A percentile compares a stretch with the other conserved stretches of the same genome.
Conservation (phyloP, 805 yeast species). For the Candida taoyuanica region DNA sequence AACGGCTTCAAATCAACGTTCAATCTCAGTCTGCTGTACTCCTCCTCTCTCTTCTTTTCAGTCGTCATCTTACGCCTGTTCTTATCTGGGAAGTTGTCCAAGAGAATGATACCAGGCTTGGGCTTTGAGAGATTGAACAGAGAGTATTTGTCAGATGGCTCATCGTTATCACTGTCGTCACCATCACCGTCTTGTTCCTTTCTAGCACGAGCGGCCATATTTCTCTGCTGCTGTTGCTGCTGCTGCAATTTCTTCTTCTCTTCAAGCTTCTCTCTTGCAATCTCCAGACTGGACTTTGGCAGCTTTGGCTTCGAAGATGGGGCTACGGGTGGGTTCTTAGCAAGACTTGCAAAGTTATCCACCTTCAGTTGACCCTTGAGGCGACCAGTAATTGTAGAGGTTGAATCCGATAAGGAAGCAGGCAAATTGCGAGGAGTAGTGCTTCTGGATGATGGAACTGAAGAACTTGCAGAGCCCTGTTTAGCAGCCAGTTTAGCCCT, state of each 20-base stretch:
- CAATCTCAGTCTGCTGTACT: conserved; percentile 72
- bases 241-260: conserved; percentile 17
- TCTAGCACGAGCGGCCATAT: conserved; percentile 1
- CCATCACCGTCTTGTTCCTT: conserved; percentile 1
- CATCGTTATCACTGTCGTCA: conserved; percentile 28
- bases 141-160: conserved; percentile 7
- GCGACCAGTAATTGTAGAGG: conserved; percentile 5
- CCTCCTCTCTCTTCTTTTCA: conserved; percentile 54
- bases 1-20: conserved; percentile 75
- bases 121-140: too few relatives aligned
- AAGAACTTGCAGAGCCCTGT: neutral
- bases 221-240: conserved; percentile 39
- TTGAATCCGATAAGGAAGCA: conserved; percentile 20
- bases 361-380: conserved; percentile 32
- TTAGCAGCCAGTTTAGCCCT: conserved; percentile 21
- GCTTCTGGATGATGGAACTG: conserved; percentile 1
- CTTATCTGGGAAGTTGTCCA: conserved; percentile 26
- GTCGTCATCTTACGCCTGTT: conserved; percentile 31
- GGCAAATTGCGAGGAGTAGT: conserved; percentile 3
- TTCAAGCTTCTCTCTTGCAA: conserved; percentile 31
- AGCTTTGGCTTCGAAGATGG: conserved; percentile 24
- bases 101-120: conserved; percentile 30
- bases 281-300: conserved; percentile 34
- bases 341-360: conserved; percentile 35
- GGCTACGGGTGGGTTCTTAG: conserved; percentile 24